A percentile compares a stretch with the other conserved stretches of the same genome.
phyloP scores from a whole-genome alignment of 106 monocot species.

The Narthecium ossifragum region DNA sequence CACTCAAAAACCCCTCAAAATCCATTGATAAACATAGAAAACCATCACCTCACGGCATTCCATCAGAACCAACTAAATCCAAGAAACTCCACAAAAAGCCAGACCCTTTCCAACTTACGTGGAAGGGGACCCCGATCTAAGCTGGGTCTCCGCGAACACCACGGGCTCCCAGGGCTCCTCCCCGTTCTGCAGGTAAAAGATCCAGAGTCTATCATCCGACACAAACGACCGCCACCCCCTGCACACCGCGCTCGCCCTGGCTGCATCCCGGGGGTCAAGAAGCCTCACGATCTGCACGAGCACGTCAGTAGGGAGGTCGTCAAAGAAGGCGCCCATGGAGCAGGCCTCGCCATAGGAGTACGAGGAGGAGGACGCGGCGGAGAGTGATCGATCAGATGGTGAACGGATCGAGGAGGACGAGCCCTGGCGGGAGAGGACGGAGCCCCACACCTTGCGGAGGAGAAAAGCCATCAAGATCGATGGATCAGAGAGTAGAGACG shows the following conservation, averaged over 20 bases:
- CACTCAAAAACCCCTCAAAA: too few species aligned
- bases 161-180: conserved; percentile 62
- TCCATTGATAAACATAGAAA: too few species aligned
- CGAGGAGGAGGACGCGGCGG: neutral
- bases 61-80: neutral
- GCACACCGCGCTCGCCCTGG: conserved; percentile 54
- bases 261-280: conserved; percentile 51
- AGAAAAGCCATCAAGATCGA: conserved; percentile 27
- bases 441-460: conserved; percentile 50
- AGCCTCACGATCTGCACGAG: conserved; percentile 57
- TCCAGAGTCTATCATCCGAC: conserved; percentile 79
- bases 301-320: conserved; percentile 59
- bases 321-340: conserved; percentile 51
- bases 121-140: conserved; percentile 34
- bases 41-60: too few species aligned
- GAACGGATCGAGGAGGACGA: conserved; percentile 21
- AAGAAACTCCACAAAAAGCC: neutral
- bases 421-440: conserved; percentile 32
- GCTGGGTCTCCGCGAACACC: conserved; percentile 70
- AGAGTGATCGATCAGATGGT: too few species aligned
- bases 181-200: conserved; percentile 58
- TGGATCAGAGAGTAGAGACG: too few species aligned
- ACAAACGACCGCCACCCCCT: conserved; percentile 42
- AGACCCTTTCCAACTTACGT: conserved; percentile 11
- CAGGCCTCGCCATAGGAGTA: neutral